Evolutionary conservation across 78 protist genomes (phyloP), one percentile per base, ranked within the genome.

Genomic region (Anaeramoeba flamelloides): DNA sequence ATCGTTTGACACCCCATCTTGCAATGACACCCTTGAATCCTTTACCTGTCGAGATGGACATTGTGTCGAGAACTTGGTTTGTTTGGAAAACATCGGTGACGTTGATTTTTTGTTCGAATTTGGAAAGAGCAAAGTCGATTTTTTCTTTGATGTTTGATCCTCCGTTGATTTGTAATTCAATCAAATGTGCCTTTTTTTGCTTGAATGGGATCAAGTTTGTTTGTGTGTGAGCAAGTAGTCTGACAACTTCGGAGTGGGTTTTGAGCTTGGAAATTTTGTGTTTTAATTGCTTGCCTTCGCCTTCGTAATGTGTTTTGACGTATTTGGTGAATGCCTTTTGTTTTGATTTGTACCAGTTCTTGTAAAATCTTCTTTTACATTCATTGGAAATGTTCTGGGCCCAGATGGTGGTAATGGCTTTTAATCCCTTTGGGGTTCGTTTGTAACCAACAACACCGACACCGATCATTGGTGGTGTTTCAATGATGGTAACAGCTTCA

Each of bases 81-180:
- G 74, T 22, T n/a, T n/a, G n/a, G 86, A 96, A 95, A 85, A 96
- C 94, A 37, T 41, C 65, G 75, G 74, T 84, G 85, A 96, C 94
- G 31, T 87, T 39, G 83, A 98, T 86, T 81, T 86, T 75, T 94
- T 97, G 85, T 92, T 97, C 99, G 82, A 98, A 88, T 80, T 86
- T 83, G 36, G 17, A 32, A n/a, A 31, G 32, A 40, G 92, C 99
- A 80, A 89, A 97, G 86, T 88, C 87, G 39, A 98, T 92, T 94
- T 98, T 98, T 81, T 91, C 94, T 41, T 79, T 92, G 74, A 89
- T 39, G n/a, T n/a, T n/a, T 40, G 90, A 41, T 79, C 99, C 99
- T 37, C 99, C 99, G 94, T 98, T 98, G n/a, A n/a, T n/a, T n/a
- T n/a, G n/a, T n/a, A n/a, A n/a, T 90, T 98, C 99, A 83, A 94